Percentiles rank a stretch among this genome's conserved stretches.
phyloP scores from a whole-genome alignment of 2,329 filamentous ascomycete species.

The Thermochaetoides dissita region DNA sequence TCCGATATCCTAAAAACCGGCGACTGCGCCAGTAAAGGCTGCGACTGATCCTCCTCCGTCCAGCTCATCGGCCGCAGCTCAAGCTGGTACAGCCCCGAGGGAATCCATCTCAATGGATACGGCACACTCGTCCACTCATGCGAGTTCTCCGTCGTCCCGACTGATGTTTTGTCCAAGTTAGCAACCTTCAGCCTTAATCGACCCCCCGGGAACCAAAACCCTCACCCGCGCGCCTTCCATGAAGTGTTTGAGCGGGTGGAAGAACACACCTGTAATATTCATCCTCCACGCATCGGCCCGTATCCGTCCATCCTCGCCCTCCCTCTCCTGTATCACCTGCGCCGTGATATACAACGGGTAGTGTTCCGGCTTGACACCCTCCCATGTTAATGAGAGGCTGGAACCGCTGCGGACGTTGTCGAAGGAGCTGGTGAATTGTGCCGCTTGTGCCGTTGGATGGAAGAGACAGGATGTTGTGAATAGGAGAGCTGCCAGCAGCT shows the following conservation, averaged over 20 bases:
- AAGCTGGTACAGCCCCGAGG: constrained; percentile 16
- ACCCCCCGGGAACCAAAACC: no score
- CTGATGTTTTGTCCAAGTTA: constrained; percentile 1
- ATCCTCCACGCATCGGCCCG: constrained; percentile 11
- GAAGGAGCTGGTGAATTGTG: constrained; percentile 17
- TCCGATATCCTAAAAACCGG: constrained; percentile 13
- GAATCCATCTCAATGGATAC: constrained; percentile 15
- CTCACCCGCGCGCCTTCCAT: not conserved
- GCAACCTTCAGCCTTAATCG: no score
- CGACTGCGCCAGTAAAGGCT: constrained; percentile 15
- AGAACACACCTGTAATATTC: constrained; percentile 15
- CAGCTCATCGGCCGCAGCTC: constrained; percentile 13
- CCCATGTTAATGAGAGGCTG: constrained; percentile 13
- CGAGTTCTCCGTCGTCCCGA: constrained; percentile 9
- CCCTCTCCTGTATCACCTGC: constrained; percentile 15
- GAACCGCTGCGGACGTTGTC: constrained; percentile 11
- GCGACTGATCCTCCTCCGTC: constrained; percentile 1
- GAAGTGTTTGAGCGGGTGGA: not conserved
- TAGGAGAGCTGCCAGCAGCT: constrained; percentile 2
- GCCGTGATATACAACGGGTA: constrained; percentile 16
- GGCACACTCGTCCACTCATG: constrained; percentile 15
- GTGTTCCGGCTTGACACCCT: constrained; percentile 8
- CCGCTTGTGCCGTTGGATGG: not conserved
- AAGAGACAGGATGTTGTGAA: not conserved
- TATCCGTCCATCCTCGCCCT: constrained; percentile 5